These are phyloP conservation scores for Coniochaeta sp. DNA, from an alignment of 2,329 filamentous ascomycete genomes.

Conservation along the genomic window DNA sequence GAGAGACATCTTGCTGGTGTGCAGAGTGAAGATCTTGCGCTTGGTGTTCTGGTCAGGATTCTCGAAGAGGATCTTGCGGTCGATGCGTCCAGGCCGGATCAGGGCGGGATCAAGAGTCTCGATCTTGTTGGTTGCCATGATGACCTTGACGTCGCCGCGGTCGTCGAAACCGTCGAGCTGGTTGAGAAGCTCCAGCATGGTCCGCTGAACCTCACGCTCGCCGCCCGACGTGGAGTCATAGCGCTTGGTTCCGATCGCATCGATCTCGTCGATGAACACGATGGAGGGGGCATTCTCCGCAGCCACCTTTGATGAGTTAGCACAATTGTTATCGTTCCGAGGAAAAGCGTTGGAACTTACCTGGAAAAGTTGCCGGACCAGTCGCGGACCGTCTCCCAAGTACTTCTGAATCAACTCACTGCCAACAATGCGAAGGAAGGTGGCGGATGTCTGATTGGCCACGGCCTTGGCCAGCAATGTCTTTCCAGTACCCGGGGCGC, in stretches of 20 bases:
- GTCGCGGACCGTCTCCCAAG: constrained; percentile 85
- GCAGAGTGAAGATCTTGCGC: constrained; percentile 96
- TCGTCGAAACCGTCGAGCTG: constrained; percentile 99
- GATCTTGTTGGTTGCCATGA: constrained; percentile 99
- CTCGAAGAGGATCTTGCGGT: constrained; percentile 84
- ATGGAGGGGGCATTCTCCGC: constrained; percentile 95
- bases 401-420: constrained; percentile 99
- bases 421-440: constrained; percentile 94
- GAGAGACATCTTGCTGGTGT: constrained; percentile 98
- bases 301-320: constrained; percentile 58
- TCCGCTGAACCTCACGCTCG: constrained; percentile 94
- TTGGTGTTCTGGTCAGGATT: constrained; percentile 75
- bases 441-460: constrained; percentile 97
- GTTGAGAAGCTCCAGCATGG: constrained; percentile 96
- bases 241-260: constrained; percentile 97
- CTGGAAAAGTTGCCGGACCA: constrained; percentile 94
- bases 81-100: constrained; percentile 95
- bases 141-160: constrained; percentile 96
- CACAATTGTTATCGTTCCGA: no score
- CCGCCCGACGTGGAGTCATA: constrained; percentile 97
- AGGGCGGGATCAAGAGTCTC: constrained; percentile 93
- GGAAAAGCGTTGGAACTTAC: constrained; percentile 31
- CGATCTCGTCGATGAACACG: constrained; percentile 98
- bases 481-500: constrained; percentile 94
- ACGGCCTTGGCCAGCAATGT: constrained; percentile 94